Evolutionary conservation across 441 rosid genomes (phyloP).

Genomic region (Aleurites moluccanus): DNA sequence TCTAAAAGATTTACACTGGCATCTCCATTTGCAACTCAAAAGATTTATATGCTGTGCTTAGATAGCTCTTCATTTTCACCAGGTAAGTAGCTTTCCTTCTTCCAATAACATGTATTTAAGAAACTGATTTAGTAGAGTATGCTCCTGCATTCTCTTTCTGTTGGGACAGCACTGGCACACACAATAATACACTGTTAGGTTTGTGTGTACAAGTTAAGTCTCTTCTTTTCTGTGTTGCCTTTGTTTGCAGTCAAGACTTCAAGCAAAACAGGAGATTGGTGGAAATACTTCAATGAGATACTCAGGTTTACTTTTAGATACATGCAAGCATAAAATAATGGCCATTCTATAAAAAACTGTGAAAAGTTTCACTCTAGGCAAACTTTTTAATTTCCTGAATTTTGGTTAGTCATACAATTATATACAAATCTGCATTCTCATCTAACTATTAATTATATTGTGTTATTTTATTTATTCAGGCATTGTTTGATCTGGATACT

Average conservation of each 20-base stretch:
- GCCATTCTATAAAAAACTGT: not conserved
- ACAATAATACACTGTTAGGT: not conserved
- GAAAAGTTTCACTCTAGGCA: no score
- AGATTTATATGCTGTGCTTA: not conserved
- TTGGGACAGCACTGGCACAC: not conserved
- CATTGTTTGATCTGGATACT: not conserved
- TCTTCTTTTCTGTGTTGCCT: constrained; percentile 22
- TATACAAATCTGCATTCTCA: not conserved
- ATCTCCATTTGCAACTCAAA: constrained; percentile 7
- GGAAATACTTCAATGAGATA: constrained; percentile 57
- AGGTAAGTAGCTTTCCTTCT: constrained; percentile 1
- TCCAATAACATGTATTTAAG: not conserved
- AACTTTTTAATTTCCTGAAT: not conserved
- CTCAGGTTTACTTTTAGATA: constrained; percentile 45
- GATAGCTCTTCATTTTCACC: not conserved
- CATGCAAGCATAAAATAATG: constrained; percentile 4
- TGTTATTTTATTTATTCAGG: not conserved
- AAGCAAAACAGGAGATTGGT: constrained; percentile 77
- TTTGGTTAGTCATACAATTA: not conserved
- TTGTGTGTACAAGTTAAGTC: constrained; percentile 1
- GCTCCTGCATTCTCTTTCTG: not conserved
- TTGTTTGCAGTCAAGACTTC: constrained; percentile 62
- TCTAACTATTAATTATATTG: not conserved
- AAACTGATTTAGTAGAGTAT: not conserved
- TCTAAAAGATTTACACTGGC: not conserved